Evolutionary conservation across 305 asterid species (phyloP), one percentile per base, ranked within the genome.

Genomic region (Coffea humblotiana): DNA sequence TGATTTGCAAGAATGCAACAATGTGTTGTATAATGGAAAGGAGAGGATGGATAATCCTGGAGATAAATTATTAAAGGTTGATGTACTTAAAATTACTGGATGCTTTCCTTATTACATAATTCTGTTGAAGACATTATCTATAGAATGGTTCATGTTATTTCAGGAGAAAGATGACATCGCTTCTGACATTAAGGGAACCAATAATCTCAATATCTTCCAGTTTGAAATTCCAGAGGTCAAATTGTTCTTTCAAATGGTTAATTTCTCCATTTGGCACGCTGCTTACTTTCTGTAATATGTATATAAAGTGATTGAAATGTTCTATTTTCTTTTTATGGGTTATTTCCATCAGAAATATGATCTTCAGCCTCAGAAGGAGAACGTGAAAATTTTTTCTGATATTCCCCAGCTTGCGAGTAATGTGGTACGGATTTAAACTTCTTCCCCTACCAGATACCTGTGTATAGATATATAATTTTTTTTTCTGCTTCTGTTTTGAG

Each of bases 181-280:
- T 82, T 81, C 78, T 71, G 81, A 79, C 80, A 74, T 54, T 74
- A 83, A 82, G 81, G 86, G 77, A 78, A 86, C 72, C 65, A 79
- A 82, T 81, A 85, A 56, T 54, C 74, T 80, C 80, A 64, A 84
- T 45, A 86, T 86, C 81, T 27, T 86, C 86, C 91, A 88, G 64
- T 94, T 92, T 88, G 99, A 96, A 83, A 83, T 91, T 82, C 91
- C 93, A 37, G 94, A 88, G 90, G 85, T 92, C 87, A 88, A 90
- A 76, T 52, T 78, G 18, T 84, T 90, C 68, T 80, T 86, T 82
- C 83, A 82, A 79, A 70, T 69, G 90, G 97, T 96, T 88, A 84
- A n/a, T 78, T 78, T 65, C 72, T 83, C 70, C 64, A 23, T 79
- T 79, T 71, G 66, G 64, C 29, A 52, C 58, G 70, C 79, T 74